Percentiles rank a stretch among this genome's conserved stretches.
Conservation (phyloP, 129 eudicot genomes). For the Chrysanthemum seticuspe region DNA sequence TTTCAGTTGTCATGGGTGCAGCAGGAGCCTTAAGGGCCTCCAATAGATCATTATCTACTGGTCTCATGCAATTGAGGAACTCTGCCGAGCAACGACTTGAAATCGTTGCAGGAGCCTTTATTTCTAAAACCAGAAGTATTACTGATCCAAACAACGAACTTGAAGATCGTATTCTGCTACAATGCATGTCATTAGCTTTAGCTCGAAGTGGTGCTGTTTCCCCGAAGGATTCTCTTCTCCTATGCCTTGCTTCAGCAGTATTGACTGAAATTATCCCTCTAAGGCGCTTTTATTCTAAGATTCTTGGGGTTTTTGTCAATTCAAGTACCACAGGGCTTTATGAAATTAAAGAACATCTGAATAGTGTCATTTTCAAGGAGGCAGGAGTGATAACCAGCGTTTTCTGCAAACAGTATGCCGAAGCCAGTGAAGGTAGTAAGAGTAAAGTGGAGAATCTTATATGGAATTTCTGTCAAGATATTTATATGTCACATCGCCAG, state of each 20-base stretch:
- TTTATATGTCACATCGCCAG: conserved; percentile 71
- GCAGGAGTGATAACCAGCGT: conserved; percentile 81
- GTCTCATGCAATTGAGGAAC: conserved; percentile 45
- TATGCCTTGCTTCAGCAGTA: conserved; percentile 66
- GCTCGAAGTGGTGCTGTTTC: conserved; percentile 67
- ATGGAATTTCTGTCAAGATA: conserved; percentile 79
- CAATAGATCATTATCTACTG: conserved; percentile 55
- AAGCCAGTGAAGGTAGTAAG: conserved; percentile 53
- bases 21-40: conserved; percentile 80
- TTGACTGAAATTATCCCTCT: conserved; percentile 72
- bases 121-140: conserved; percentile 32
- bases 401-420: conserved; percentile 68
- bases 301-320: conserved; percentile 37
- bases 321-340: conserved; percentile 9
- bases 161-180: conserved; percentile 41
- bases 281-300: conserved; percentile 40
- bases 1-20: conserved; percentile 82
- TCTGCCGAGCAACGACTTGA: conserved; percentile 67
- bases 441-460: conserved; percentile 59
- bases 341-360: conserved; percentile 62
- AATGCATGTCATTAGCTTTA: conserved; percentile 72
- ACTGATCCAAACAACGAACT: conserved; percentile 21
- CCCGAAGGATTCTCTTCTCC: conserved; percentile 45
- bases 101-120: conserved; percentile 42
- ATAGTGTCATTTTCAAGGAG: conserved; percentile 65